Percentiles rank a stretch among this genome's conserved stretches.
Conservation (phyloP, 108 stramenopile species). For the Stephanodiscus minutulus region DNA sequence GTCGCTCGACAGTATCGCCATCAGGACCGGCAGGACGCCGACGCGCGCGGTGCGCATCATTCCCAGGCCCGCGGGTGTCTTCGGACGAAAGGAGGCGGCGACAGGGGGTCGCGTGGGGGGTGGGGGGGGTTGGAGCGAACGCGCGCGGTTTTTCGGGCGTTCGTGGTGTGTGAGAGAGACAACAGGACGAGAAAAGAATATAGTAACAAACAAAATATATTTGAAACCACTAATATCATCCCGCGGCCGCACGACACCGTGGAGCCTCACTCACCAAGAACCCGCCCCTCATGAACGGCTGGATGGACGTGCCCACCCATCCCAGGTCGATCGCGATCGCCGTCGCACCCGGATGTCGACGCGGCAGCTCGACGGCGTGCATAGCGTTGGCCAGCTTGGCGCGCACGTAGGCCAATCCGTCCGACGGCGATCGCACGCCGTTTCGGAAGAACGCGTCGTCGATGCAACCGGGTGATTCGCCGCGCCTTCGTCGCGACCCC, state of each 20-base stretch:
- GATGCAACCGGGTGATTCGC: too few relatives aligned
- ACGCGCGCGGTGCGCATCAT: constrained; percentile 34
- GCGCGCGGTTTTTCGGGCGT: too few relatives aligned
- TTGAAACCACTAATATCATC: too few relatives aligned
- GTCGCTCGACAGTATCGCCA: constrained; percentile 37
- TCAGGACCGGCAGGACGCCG: constrained; percentile 35
- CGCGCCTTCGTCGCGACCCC: too few relatives aligned
- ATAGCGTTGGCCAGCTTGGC: constrained; percentile 47
- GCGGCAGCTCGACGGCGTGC: constrained; percentile 44
- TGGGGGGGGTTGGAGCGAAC: too few relatives aligned
- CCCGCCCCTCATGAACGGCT: constrained; percentile 31
- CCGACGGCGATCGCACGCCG: too few relatives aligned
- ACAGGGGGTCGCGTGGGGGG: too few relatives aligned
- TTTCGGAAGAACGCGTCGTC: constrained; percentile 36
- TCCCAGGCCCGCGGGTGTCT: constrained; percentile 30
- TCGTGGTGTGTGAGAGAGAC: background rate
- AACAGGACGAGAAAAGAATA: too few relatives aligned
- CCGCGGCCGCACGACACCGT: background rate
- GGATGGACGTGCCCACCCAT: constrained; percentile 45
- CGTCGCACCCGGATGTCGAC: constrained; percentile 19
- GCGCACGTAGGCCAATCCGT: constrained; percentile 6
- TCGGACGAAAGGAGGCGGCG: too few relatives aligned
- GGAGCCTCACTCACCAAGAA: background rate
- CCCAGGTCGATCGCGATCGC: constrained; percentile 46
- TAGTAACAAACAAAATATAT: too few relatives aligned